Percentiles rank a stretch among this genome's conserved stretches.
Conservation (phyloP, 169 alveolate genomes). For the Plasmodium fragile region DNA sequence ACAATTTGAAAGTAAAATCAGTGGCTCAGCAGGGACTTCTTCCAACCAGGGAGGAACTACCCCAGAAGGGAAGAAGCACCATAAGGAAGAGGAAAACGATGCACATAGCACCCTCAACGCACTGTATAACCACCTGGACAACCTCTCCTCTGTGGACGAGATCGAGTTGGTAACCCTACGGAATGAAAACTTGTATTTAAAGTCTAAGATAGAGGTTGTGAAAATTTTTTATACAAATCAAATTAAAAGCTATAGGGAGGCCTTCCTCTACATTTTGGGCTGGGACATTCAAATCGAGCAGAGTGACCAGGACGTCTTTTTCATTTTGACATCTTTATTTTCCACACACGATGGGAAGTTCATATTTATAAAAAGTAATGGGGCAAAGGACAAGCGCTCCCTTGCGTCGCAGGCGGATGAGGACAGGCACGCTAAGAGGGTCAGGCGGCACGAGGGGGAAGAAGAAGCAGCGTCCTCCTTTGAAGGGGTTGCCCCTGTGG, state of each 20-base stretch:
- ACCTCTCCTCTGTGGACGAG: conserved; percentile 21
- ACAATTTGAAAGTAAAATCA: conserved; percentile 38
- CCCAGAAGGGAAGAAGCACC: not conserved
- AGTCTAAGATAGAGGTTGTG: conserved; percentile 59
- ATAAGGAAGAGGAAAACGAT: not conserved
- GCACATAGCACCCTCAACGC: not conserved
- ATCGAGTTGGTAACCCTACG: conserved; percentile 12
- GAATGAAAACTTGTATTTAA: conserved; percentile 65
- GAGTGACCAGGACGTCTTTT: conserved; percentile 54
- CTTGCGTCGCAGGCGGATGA: not conserved
- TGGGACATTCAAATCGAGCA: conserved; percentile 76
- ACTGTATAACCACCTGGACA: conserved; percentile 31
- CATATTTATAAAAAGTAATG: conserved; percentile 44
- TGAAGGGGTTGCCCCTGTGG: not conserved
- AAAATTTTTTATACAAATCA: conserved; percentile 63
- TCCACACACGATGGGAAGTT: conserved; percentile 75
- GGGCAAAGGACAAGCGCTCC: conserved; percentile 26
- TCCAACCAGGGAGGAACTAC: not conserved
- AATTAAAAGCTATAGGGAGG: conserved; percentile 71
- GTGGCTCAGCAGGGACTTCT: not conserved
- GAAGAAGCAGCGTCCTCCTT: not conserved
- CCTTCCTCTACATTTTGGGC: conserved; percentile 56
- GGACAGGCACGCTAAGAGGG: not conserved
- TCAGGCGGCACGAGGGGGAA: not conserved
- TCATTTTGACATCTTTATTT: conserved; percentile 65